phyloP scores from a whole-genome alignment of 2,329 filamentous ascomycete genomes.

The Metarhizium guizhouense region DNA sequence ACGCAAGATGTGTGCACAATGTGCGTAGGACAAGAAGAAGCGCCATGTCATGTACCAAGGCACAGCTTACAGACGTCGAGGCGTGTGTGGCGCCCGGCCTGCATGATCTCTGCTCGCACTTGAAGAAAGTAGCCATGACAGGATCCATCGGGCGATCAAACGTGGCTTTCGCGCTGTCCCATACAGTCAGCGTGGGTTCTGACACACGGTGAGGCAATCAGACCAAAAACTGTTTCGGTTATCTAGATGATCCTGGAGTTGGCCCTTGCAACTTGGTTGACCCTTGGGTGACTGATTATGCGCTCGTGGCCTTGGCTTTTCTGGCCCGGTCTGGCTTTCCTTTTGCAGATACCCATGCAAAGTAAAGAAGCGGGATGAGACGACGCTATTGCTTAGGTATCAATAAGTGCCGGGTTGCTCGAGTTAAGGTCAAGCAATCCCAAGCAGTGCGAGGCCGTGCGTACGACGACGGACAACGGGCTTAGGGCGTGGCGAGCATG shows the following conservation, averaged over 20 bases:
- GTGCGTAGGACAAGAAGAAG: not conserved
- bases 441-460: too few relatives aligned
- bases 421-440: too few relatives aligned
- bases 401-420: too few relatives aligned
- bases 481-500: too few relatives aligned
- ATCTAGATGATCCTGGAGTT: not conserved
- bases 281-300: not conserved
- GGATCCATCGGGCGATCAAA: not conserved
- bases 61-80: not conserved
- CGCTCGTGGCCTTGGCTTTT: not conserved
- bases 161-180: not conserved
- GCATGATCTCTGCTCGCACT: not conserved
- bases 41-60: too few relatives aligned
- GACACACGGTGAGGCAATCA: not conserved
- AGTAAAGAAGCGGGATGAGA: not conserved
- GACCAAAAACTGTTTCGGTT: not conserved
- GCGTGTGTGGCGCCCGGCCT: not conserved
- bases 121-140: not conserved
- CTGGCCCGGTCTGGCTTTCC: not conserved
- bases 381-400: not conserved
- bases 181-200: not conserved
- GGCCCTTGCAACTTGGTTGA: not conserved
- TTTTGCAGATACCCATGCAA: not conserved
- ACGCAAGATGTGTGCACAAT: not conserved
- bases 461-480: too few relatives aligned